Conservation (phyloP, 768 basidiomycete genomes). For the Termitomyces titanicus region DNA sequence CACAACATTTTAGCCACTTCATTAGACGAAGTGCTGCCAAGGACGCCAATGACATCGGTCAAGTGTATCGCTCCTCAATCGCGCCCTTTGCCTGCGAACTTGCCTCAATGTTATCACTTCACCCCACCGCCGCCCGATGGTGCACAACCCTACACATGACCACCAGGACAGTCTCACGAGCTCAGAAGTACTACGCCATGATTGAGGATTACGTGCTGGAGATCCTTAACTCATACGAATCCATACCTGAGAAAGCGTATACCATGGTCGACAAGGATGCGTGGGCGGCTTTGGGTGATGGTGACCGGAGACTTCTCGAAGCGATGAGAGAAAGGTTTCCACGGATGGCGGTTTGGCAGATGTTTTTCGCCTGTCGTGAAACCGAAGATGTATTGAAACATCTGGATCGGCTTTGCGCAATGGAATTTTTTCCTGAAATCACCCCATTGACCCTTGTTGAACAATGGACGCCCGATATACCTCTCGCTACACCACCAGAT, state of each 20-base stretch:
- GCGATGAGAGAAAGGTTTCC: not conserved
- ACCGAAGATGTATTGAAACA: conserved; percentile 1
- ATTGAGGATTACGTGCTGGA: conserved; percentile 1
- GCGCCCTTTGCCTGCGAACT: not conserved
- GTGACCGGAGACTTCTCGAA: not conserved
- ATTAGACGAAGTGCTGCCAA: not conserved
- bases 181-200: not conserved
- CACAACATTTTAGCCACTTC: not conserved
- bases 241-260: not conserved
- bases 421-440: not conserved
- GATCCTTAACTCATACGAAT: not conserved
- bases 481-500: not conserved
- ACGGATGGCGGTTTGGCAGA: conserved; percentile 3
- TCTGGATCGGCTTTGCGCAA: not conserved
- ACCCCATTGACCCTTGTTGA: not conserved
- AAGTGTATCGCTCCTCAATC: not conserved
- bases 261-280: not conserved
- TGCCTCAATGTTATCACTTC: conserved; percentile 4
- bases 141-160: not conserved
- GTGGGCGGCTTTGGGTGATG: not conserved
- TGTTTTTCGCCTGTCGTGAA: conserved; percentile 1
- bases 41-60: not conserved
- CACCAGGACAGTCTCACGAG: not conserved
- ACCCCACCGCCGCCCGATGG: not conserved
- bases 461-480: not conserved